Evolutionary conservation across 2,329 filamentous ascomycete species (phyloP), one percentile per base, ranked within the genome.

Genomic region (Cordyceps fumosorosea): DNA sequence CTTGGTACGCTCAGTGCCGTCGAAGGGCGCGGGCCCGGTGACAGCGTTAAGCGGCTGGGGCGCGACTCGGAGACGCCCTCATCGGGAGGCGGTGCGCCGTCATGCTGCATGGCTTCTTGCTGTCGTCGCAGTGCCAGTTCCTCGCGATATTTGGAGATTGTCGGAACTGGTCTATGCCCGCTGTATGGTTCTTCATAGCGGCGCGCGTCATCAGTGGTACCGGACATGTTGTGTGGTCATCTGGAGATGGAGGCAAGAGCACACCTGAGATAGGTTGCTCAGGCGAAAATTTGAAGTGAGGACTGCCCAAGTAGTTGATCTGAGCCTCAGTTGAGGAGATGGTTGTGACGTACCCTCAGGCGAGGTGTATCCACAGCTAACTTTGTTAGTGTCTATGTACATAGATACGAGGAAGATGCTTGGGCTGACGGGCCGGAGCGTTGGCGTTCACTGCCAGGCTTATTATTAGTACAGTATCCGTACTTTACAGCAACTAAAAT

Each of bases 141-240:
- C 63, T 82, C 75, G 26, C 76, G 72, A 63, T 82, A 83, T 53
- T 74, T 77, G 48, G 79, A 76, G 51, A 83, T 73, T 32, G 80
- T 83, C 8, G 81, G 81, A 34, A 80, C 75, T 3, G 77, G 78
- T 64, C 77, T 73, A 12, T 70, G 72, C 42, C 74, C 74, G 56
- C 73, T 77, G 65, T 80, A 80, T 2, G 77, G 77, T 50, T 72
- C 70, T 37, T 73, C 70, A 61, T 76, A 76, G 61, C 75, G 72
- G 51, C 72, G 71, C 26, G 67, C 68, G 24, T 78, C 73, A 22
- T 78, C 73, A 24, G 72, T 67, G 62, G 77, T 68, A 65, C 70
- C 70, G 47, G 74, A 71, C 74, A 77, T 76, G 64, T 58, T 68
- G 62, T 32, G 54, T 22, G 47, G 54, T 53, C 48, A 44, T 37